Conservation (phyloP, 2,329 filamentous ascomycete species). For the Sphaerostilbella broomeana region DNA sequence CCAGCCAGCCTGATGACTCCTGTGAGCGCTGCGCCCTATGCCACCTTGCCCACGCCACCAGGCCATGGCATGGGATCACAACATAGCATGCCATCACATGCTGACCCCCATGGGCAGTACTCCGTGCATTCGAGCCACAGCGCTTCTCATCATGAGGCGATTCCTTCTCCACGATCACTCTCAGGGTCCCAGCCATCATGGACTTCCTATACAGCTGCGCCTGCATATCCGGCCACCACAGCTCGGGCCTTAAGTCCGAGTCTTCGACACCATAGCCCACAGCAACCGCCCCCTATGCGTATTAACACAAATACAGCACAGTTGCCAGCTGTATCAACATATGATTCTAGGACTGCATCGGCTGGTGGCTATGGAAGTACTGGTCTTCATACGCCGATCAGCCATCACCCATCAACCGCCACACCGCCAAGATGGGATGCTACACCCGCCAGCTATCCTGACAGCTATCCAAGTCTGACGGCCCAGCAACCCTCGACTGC, state of each 20-base stretch:
- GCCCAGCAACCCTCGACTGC: conserved; percentile 28
- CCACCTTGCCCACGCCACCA: conserved; percentile 42
- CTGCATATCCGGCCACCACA: conserved; percentile 27
- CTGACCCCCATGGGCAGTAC: conserved; percentile 32
- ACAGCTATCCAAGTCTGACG: conserved; percentile 33
- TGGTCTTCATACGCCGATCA: conserved; percentile 35
- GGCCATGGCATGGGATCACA: conserved; percentile 27
- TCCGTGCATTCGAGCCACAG: conserved; percentile 33
- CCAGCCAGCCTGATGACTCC: conserved; percentile 37
- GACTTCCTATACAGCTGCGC: conserved; percentile 37
- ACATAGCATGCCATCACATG: conserved; percentile 22
- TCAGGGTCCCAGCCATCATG: conserved; percentile 43
- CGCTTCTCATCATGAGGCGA: conserved; percentile 35
- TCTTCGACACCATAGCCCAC: conserved; percentile 30
- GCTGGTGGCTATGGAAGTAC: conserved; percentile 33
- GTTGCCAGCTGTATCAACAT: conserved; percentile 34
- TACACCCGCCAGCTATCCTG: conserved; percentile 31
- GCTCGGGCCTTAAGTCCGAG: conserved; percentile 38
- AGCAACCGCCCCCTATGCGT: conserved; percentile 29
- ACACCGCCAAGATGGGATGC: conserved; percentile 38
- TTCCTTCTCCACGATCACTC: conserved; percentile 48
- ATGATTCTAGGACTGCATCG: conserved; percentile 30
- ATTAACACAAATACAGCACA: conserved; percentile 29
- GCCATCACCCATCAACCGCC: conserved; percentile 30
- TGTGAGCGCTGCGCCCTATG: conserved; percentile 33